Evolutionary conservation across 441 rosid genomes (phyloP).

Genomic region (Populus tomentosa): DNA sequence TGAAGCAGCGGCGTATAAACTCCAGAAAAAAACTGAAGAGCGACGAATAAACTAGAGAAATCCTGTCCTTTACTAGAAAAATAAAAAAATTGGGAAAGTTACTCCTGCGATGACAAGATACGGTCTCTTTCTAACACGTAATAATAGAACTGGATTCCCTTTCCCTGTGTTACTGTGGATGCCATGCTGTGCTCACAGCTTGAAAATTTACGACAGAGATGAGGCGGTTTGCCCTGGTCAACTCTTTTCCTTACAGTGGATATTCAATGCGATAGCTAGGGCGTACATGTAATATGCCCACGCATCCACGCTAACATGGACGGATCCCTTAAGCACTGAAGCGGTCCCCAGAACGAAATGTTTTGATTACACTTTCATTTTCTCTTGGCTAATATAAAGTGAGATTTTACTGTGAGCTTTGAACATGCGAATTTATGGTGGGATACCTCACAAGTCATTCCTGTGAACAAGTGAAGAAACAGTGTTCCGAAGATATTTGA

Average conservation of each 20-base stretch:
- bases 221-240: not conserved
- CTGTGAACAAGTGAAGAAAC: no score
- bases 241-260: not conserved
- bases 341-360: no score
- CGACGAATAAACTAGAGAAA: no score
- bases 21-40: not conserved
- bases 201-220: not conserved
- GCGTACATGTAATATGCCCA: no score
- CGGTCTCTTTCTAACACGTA: not conserved
- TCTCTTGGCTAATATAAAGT: no score
- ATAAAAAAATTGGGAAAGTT: not conserved
- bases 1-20: not conserved
- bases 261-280: not conserved
- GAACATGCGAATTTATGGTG: no score
- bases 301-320: no score
- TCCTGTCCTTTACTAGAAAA: not conserved
- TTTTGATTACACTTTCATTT: no score
- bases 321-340: no score
- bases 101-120: not conserved
- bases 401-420: no score
- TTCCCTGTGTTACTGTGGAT: not conserved
- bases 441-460: no score
- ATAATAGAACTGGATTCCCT: slow-evolving; percentile 10
- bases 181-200: not conserved
- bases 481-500: no score